A percentile compares a stretch with the other conserved stretches of the same genome.
phyloP scores from a whole-genome alignment of 2,329 filamentous ascomycete species.

The Didymella keratinophila region DNA sequence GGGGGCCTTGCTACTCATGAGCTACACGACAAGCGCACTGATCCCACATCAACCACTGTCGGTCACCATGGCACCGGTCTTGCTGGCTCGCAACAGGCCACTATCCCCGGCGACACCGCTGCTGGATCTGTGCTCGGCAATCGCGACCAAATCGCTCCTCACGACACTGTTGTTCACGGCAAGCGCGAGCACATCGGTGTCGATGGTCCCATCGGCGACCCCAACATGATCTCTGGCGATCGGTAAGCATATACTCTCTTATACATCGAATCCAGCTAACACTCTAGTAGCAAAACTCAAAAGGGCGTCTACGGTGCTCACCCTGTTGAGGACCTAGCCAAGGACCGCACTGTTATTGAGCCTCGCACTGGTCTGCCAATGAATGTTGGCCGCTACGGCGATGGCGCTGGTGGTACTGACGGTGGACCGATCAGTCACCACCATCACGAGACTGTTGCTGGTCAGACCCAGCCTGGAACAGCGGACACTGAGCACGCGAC shows the following conservation, averaged over 20 bases:
- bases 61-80: slow-evolving; percentile 6
- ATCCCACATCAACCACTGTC: not conserved
- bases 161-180: slow-evolving; percentile 10
- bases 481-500: slow-evolving; percentile 26
- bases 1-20: slow-evolving; percentile 37
- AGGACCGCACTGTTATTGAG: slow-evolving; percentile 43
- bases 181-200: slow-evolving; percentile 41
- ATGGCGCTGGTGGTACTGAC: slow-evolving; percentile 50
- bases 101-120: slow-evolving; percentile 11
- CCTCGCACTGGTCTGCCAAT: slow-evolving; percentile 53
- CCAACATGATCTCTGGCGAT: slow-evolving; percentile 37
- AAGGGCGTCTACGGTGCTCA: slow-evolving; percentile 34
- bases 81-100: slow-evolving; percentile 10
- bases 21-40: slow-evolving; percentile 33
- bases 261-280: not conserved
- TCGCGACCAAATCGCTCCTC: slow-evolving; percentile 13
- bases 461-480: slow-evolving; percentile 2
- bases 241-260: slow-evolving; percentile 30
- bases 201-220: slow-evolving; percentile 42
- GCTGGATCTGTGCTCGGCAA: slow-evolving; percentile 5
- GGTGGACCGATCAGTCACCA: slow-evolving; percentile 38
- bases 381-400: slow-evolving; percentile 51
- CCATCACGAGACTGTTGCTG: not conserved
- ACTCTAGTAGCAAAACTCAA: slow-evolving; percentile 25
- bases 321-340: slow-evolving; percentile 26